These are phyloP conservation scores for Crithidia thermophila DNA, from an alignment of 208 protist species.

Conservation along the genomic window DNA sequence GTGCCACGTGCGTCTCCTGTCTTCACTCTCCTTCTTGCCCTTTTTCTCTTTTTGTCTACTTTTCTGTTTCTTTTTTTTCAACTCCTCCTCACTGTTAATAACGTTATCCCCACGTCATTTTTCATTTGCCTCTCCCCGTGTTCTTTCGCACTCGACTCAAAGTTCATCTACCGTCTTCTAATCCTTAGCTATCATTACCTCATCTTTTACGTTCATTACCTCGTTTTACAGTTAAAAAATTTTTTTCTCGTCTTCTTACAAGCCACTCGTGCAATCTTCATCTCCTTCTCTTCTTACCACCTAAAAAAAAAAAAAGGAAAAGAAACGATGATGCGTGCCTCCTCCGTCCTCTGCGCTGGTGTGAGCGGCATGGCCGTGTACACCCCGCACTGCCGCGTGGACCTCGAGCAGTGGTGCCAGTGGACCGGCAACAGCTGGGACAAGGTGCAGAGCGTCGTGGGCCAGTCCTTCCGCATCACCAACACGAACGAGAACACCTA, in stretches of 20 bases:
- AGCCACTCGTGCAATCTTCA: slow-evolving; percentile 1
- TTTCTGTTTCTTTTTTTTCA: background rate
- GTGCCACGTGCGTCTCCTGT: no score
- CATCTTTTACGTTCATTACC: slow-evolving; percentile 15
- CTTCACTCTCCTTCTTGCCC: slow-evolving; percentile 5
- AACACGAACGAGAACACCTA: slow-evolving; percentile 89
- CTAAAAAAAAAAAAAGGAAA: background rate
- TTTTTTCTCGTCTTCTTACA: slow-evolving; percentile 20
- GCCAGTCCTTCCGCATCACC: slow-evolving; percentile 88
- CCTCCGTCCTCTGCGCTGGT: slow-evolving; percentile 49
- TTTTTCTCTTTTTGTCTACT: slow-evolving; percentile 17
- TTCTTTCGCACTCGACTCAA: no score
- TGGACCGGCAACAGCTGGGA: slow-evolving; percentile 92
- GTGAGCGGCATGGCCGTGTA: slow-evolving; percentile 89
- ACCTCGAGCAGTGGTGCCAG: slow-evolving; percentile 85
- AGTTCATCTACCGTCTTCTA: slow-evolving; percentile 15
- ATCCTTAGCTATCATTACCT: slow-evolving; percentile 13
- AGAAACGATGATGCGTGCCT: slow-evolving; percentile 62
- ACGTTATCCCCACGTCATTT: no score
- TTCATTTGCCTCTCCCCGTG: no score
- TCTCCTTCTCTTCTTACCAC: background rate
- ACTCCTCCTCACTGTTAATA: background rate
- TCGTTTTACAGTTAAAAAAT: slow-evolving; percentile 1
- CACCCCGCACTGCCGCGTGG: slow-evolving; percentile 83
- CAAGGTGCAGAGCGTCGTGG: slow-evolving; percentile 89